A percentile compares a stretch with the other conserved stretches of the same genome.
phyloP scores from a whole-genome alignment of 176 grass and related monocot genomes.

The Microstegium vimineum region DNA sequence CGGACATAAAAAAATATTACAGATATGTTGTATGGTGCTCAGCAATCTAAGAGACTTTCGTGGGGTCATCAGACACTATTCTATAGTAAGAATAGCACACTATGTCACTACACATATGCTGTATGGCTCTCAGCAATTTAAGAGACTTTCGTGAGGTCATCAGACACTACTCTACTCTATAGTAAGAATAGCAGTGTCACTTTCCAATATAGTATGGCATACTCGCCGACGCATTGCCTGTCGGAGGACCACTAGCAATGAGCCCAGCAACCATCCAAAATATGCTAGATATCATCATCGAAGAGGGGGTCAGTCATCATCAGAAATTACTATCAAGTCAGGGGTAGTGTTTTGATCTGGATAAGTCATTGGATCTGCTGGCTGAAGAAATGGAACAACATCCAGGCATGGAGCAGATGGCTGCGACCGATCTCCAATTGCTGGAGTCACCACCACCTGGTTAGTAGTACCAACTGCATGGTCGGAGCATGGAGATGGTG shows the following conservation, averaged over 20 bases:
- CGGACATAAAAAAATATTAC: neutral
- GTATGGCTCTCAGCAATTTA: neutral
- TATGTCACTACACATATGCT: neutral
- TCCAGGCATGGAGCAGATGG: constrained; percentile 5
- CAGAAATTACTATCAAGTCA: constrained; percentile 38
- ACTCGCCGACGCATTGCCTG: neutral
- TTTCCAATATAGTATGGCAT: neutral
- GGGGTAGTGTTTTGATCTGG: neutral
- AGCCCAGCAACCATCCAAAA: neutral
- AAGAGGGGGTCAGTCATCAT: constrained; percentile 40
- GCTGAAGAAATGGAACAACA: constrained; percentile 8
- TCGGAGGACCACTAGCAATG: neutral
- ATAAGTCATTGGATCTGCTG: neutral
- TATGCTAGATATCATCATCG: neutral
- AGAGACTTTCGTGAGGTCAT: neutral
- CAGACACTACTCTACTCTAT: neutral
- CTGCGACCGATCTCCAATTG: neutral
- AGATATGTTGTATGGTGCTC: neutral
- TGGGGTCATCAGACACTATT: neutral
- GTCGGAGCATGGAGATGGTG: neutral
- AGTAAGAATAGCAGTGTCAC: neutral
- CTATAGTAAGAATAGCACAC: neutral
- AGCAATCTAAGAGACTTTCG: neutral
- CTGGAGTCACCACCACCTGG: neutral
- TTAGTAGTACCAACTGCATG: neutral